Evolutionary conservation across 2,329 filamentous ascomycete genomes (phyloP), one percentile per base, ranked within the genome.

Genomic region (Exophiala sp.): DNA sequence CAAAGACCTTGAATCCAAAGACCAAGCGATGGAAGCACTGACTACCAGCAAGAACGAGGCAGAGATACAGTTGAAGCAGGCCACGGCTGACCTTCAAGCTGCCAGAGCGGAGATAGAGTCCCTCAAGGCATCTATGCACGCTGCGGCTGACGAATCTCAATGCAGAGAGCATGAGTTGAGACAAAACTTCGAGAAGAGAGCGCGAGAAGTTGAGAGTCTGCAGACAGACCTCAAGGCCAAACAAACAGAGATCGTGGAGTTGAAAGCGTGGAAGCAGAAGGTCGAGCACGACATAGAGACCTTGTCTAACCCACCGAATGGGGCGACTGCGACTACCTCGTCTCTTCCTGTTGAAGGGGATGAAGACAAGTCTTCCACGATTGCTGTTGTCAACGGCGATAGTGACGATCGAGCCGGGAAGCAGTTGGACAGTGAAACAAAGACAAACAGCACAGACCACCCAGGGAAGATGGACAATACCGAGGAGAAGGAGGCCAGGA

Each of bases 191-290:
- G 39, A 35, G 18, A 10, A 50, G 21, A 42, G 35, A 3, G 21
- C 35, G 10, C 29, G 51, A 27, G 37, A 43, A 6, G 18, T 41
- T 5, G 30, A 27, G 13, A 38, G 18, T 5, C 47, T 53, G 11
- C 53, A 48, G 14, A 45, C 43, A 16, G 39, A 50, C 11, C 23
- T 55, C 19, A 41, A 52, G 23, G 22, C 40, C 37, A 54, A 51
- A 29, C 35, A 44, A 8, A 37, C 29, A 2, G 44, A 51, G 27
- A 51, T 53, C 18, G 46, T 27, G 11, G 40, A 42, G 8, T 44
- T 57, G 14, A 43, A 46, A 27, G 54, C 50, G 5, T 49, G 46
- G 43, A 56, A 56, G 53, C 21, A 43, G 30, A 49, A 42, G 9
- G 40, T 53, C 24, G 49, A 52, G 32, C 22, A 50, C 24, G 51